phyloP scores from a whole-genome alignment of 2,329 filamentous ascomycete genomes.

The Pseudogymnoascus sp. region DNA sequence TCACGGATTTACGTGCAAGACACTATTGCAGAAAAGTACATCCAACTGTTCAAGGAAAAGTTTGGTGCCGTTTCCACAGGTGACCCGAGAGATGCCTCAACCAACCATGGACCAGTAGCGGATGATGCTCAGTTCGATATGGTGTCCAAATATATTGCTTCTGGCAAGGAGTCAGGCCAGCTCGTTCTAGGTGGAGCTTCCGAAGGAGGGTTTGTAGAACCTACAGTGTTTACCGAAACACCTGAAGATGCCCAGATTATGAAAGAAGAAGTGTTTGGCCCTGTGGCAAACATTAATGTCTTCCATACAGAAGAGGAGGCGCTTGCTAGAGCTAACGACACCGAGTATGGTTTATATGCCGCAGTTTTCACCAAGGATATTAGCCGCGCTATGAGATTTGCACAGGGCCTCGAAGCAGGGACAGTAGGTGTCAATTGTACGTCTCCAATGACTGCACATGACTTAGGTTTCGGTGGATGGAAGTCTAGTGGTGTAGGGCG shows the following conservation, averaged over 20 bases:
- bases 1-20: slow-evolving; percentile 60
- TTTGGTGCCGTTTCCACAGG: too few species aligned
- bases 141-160: slow-evolving; percentile 19
- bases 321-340: slow-evolving; percentile 53
- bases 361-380: slow-evolving; percentile 53
- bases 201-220: slow-evolving; percentile 16
- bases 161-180: slow-evolving; percentile 17
- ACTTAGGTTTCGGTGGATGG: slow-evolving; percentile 22
- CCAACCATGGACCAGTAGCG: slow-evolving; percentile 19
- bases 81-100: too few species aligned
- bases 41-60: too few species aligned
- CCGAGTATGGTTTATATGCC: slow-evolving; percentile 52
- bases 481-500: slow-evolving; percentile 20
- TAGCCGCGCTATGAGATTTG: slow-evolving; percentile 38
- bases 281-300: slow-evolving; percentile 47
- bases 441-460: slow-evolving; percentile 13
- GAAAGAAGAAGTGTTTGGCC: slow-evolving; percentile 54
- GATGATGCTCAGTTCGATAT: slow-evolving; percentile 19
- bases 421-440: slow-evolving; percentile 30
- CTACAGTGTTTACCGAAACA: slow-evolving; percentile 18
- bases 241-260: slow-evolving; percentile 20
- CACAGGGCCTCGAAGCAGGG: slow-evolving; percentile 44
- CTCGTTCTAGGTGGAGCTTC: slow-evolving; percentile 14
- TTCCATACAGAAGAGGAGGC: slow-evolving; percentile 50
- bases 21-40: slow-evolving; percentile 34